Percentiles rank a stretch among this genome's conserved stretches.
These are phyloP conservation scores for Fusarium sambucinum DNA, from an alignment of 2,329 filamentous ascomycete genomes.

Conservation along the genomic window DNA sequence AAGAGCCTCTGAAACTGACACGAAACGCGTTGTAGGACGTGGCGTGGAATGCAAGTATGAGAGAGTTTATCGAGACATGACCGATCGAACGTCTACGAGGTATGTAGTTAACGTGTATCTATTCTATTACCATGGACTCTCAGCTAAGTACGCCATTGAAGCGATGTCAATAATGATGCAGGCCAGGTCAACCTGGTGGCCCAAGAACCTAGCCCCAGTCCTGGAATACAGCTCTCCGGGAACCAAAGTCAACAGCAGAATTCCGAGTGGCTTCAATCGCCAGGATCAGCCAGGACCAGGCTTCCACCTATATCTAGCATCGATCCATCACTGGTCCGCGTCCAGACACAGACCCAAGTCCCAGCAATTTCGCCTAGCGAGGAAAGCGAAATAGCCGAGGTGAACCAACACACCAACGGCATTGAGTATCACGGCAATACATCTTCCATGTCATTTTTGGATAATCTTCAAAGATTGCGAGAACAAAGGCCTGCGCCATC, in stretches of 20 bases:
- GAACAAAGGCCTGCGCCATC: not conserved
- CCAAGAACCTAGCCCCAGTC: not conserved
- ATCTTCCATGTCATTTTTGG: constrained; percentile 13
- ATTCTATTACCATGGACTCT: too few relatives aligned
- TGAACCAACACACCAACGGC: constrained; percentile 13
- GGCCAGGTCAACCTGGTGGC: not conserved
- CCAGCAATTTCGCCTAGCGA: constrained; percentile 1
- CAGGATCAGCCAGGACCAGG: not conserved
- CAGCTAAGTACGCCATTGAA: rapidly evolving
- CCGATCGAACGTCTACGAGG: constrained; percentile 3
- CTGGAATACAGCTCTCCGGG: not conserved
- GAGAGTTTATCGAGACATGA: constrained; percentile 1
- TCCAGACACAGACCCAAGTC: not conserved
- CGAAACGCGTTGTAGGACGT: not conserved
- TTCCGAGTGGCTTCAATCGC: not conserved
- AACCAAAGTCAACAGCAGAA: not conserved
- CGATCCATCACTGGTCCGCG: not conserved
- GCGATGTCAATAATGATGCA: not conserved
- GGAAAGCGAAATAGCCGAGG: constrained; percentile 15
- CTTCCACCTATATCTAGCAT: not conserved
- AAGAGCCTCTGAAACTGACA: not conserved
- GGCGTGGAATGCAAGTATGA: constrained; percentile 16
- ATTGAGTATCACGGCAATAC: constrained; percentile 15
- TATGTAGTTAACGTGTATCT: too few relatives aligned
- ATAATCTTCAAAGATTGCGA: not conserved